phyloP scores from a whole-genome alignment of 768 basidiomycete genomes.

The Tubosaeta brunneosetosa region DNA sequence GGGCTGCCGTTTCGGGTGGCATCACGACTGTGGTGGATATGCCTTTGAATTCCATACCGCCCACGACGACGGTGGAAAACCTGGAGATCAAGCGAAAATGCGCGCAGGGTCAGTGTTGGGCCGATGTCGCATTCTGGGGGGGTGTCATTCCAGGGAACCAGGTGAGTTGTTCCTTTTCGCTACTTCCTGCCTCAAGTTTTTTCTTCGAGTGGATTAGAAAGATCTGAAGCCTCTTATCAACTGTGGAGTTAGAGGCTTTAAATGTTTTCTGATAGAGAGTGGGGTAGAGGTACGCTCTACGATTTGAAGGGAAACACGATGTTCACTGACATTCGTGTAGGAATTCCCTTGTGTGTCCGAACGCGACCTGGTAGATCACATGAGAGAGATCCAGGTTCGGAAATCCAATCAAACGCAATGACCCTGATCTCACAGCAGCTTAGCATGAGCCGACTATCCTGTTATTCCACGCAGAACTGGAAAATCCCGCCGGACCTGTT shows the following conservation, averaged over 20 bases:
- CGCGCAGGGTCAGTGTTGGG: slow-evolving; percentile 63
- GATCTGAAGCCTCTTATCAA: slow-evolving; percentile 72
- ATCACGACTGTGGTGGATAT: slow-evolving; percentile 97
- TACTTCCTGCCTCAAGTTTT: not conserved
- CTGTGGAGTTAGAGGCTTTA: slow-evolving; percentile 90
- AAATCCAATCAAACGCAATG: not conserved
- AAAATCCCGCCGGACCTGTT: slow-evolving; percentile 23
- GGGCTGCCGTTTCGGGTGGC: slow-evolving; percentile 87
- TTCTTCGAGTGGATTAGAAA: slow-evolving; percentile 36
- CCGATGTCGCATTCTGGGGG: slow-evolving; percentile 81
- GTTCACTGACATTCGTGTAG: slow-evolving; percentile 35
- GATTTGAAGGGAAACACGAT: slow-evolving; percentile 1
- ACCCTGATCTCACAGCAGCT: slow-evolving; percentile 7
- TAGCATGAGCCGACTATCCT: slow-evolving; percentile 70
- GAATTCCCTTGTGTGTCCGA: slow-evolving; percentile 90
- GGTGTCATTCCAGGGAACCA: slow-evolving; percentile 92
- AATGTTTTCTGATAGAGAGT: slow-evolving; percentile 94
- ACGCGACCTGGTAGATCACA: slow-evolving; percentile 60
- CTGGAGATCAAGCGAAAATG: slow-evolving; percentile 66
- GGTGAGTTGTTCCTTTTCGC: slow-evolving; percentile 34
- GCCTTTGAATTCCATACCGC: slow-evolving; percentile 96
- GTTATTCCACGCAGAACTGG: slow-evolving; percentile 92
- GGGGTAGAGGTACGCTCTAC: slow-evolving; percentile 74
- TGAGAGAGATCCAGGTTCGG: slow-evolving; percentile 68
- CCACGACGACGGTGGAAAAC: slow-evolving; percentile 82